These are phyloP conservation scores for Ceratocystis albifundus DNA, from an alignment of 2,329 filamentous ascomycete species.

Conservation along the genomic window DNA sequence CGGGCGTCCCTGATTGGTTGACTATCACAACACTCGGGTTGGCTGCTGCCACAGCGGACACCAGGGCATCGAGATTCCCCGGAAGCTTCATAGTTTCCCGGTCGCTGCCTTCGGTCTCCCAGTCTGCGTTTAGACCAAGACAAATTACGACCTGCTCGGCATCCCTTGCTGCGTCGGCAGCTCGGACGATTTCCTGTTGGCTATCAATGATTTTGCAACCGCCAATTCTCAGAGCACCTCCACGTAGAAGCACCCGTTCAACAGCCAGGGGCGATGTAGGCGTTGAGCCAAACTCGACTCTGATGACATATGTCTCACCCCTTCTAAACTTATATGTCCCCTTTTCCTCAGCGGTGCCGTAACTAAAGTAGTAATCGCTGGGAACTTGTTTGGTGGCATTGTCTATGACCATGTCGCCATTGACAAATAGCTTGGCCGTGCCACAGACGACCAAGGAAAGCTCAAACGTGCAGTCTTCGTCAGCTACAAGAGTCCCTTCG, in stretches of 20 bases:
- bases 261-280: slow-evolving; percentile 44
- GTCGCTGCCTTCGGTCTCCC: slow-evolving; percentile 71
- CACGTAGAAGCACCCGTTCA: slow-evolving; percentile 43
- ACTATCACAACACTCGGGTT: slow-evolving; percentile 63
- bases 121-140: slow-evolving; percentile 66
- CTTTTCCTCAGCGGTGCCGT: slow-evolving; percentile 51
- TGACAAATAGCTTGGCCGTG: slow-evolving; percentile 52
- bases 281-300: slow-evolving; percentile 49
- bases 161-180: slow-evolving; percentile 54
- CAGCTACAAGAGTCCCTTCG: slow-evolving; percentile 48
- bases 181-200: slow-evolving; percentile 50
- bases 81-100: slow-evolving; percentile 69
- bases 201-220: slow-evolving; percentile 47
- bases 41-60: slow-evolving; percentile 50
- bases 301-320: slow-evolving; percentile 46
- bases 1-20: slow-evolving; percentile 65
- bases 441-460: slow-evolving; percentile 56
- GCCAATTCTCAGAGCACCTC: slow-evolving; percentile 52
- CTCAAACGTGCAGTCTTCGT: slow-evolving; percentile 50
- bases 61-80: slow-evolving; percentile 57
- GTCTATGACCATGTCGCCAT: slow-evolving; percentile 52
- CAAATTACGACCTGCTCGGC: slow-evolving; percentile 70
- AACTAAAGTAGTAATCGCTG: slow-evolving; percentile 54
- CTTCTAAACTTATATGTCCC: slow-evolving; percentile 47
- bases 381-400: slow-evolving; percentile 52